Conservation (phyloP, 2,329 filamentous ascomycete genomes). For the Xylaria sp. region DNA sequence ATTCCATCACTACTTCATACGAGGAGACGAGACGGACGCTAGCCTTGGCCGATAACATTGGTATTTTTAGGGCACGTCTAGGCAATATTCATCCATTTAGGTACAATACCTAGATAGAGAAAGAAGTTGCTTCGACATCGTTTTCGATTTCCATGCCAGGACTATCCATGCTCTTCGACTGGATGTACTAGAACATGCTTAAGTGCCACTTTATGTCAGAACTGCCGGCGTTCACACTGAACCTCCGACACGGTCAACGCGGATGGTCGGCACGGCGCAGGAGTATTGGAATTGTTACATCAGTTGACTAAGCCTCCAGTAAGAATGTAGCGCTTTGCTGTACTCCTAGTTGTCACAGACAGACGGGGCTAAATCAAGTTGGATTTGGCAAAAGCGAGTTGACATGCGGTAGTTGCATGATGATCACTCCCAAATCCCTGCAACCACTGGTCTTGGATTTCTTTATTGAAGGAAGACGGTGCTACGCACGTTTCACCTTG, state of each 20-base stretch:
- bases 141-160: background rate
- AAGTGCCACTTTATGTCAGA: background rate
- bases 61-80: background rate
- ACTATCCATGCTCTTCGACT: background rate
- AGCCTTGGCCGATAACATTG: background rate
- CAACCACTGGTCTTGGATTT: slow-evolving; percentile 10
- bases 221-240: slow-evolving; percentile 18
- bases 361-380: slow-evolving; percentile 32
- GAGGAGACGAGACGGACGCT: slow-evolving; percentile 1
- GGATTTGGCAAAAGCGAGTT: slow-evolving; percentile 33
- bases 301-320: slow-evolving; percentile 3
- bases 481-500: slow-evolving; percentile 9
- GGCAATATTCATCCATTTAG: background rate
- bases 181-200: background rate
- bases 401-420: slow-evolving; percentile 23
- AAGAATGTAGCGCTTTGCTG: slow-evolving; percentile 27
- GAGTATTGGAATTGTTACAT: slow-evolving; percentile 13
- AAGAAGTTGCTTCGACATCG: background rate
- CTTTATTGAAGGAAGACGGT: background rate
- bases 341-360: slow-evolving; percentile 27
- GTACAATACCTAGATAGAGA: slow-evolving; percentile 1
- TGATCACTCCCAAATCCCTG: slow-evolving; percentile 30
- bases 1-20: background rate
- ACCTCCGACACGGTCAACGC: slow-evolving; percentile 12
- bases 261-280: slow-evolving; percentile 1